A percentile compares a stretch with the other conserved stretches of the same genome.
These are phyloP conservation scores for Pythium aquatile DNA, from an alignment of 352 stramenopile species.

Conservation along the genomic window DNA sequence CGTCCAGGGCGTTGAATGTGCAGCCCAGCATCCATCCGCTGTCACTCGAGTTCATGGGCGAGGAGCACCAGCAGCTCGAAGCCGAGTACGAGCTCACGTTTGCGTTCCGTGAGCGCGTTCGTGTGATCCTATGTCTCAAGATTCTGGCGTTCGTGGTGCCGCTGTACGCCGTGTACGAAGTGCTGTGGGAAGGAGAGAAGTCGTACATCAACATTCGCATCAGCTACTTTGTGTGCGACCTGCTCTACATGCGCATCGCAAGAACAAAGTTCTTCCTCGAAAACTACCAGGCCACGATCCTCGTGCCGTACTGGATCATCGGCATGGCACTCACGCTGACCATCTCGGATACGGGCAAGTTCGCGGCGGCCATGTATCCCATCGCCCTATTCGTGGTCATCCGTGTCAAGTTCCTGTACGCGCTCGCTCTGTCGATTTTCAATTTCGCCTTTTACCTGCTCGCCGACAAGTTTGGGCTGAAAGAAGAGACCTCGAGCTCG, in stretches of 20 bases:
- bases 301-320: conserved; percentile 64
- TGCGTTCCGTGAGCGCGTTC: conserved; percentile 57
- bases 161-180: conserved; percentile 69
- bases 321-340: conserved; percentile 79
- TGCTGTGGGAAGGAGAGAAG: conserved; percentile 56
- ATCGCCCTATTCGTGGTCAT: conserved; percentile 82
- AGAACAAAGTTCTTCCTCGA: conserved; percentile 69
- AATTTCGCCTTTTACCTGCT: conserved; percentile 82
- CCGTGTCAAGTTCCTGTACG: conserved; percentile 84
- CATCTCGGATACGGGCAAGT: conserved; percentile 83
- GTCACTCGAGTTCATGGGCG: conserved; percentile 83
- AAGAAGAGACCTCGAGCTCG: conserved; percentile 22
- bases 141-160: conserved; percentile 71
- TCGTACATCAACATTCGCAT: conserved; percentile 67
- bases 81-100: conserved; percentile 76
- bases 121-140: conserved; percentile 71
- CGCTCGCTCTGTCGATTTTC: conserved; percentile 67
- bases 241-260: conserved; percentile 69
- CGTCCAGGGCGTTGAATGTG: conserved; percentile 53
- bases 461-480: conserved; percentile 49
- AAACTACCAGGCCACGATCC: conserved; percentile 72
- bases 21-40: conserved; percentile 73
- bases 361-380: conserved; percentile 76
- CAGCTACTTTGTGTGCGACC: conserved; percentile 64
- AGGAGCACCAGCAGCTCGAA: conserved; percentile 76